Conservation (phyloP, 495 filamentous ascomycete species). For the Neurospora cerealis region DNA sequence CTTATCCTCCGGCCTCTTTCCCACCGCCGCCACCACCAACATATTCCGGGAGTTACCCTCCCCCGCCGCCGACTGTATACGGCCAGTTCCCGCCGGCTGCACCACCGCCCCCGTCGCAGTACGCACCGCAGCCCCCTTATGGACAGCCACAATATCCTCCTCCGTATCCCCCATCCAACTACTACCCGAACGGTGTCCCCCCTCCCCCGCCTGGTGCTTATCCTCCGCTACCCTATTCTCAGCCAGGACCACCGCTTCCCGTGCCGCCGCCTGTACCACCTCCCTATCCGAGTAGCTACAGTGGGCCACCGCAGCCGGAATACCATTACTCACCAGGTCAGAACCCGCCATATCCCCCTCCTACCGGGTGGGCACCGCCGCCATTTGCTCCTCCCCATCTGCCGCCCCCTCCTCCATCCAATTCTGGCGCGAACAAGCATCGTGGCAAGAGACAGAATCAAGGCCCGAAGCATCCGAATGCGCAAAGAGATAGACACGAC, state of each 20-base stretch:
- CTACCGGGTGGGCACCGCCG: conserved; percentile 11
- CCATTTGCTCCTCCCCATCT: conserved; percentile 14
- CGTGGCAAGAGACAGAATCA: conserved; percentile 15
- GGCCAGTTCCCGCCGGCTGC: conserved; percentile 2
- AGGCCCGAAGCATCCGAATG: conserved; percentile 6
- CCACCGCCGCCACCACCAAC: conserved; percentile 17
- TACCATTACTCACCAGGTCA: conserved; percentile 18
- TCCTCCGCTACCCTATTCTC: conserved; percentile 13
- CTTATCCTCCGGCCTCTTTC: conserved; percentile 8
- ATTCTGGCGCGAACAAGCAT: conserved; percentile 3
- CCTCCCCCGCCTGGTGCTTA: conserved; percentile 14
- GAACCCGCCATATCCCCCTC: conserved; percentile 9
- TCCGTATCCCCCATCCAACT: conserved; percentile 17
- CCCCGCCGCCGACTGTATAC: conserved; percentile 2
- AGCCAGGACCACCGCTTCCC: conserved; percentile 12
- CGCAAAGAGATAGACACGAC: conserved; percentile 5
- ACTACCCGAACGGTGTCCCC: conserved; percentile 15
- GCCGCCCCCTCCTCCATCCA: conserved; percentile 5
- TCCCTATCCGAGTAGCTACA: conserved; percentile 19
- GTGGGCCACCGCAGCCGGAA: conserved; percentile 11
- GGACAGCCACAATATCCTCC: conserved; percentile 18
- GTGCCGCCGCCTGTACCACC: conserved; percentile 13
- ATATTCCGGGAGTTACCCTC: conserved; percentile 9
- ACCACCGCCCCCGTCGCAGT: conserved; percentile 10
- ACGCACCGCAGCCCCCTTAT: conserved; percentile 16